A percentile compares a stretch with the other conserved stretches of the same genome.
phyloP scores from a whole-genome alignment of 2,329 filamentous ascomycete genomes.

The Apiospora rasikravindrae region DNA sequence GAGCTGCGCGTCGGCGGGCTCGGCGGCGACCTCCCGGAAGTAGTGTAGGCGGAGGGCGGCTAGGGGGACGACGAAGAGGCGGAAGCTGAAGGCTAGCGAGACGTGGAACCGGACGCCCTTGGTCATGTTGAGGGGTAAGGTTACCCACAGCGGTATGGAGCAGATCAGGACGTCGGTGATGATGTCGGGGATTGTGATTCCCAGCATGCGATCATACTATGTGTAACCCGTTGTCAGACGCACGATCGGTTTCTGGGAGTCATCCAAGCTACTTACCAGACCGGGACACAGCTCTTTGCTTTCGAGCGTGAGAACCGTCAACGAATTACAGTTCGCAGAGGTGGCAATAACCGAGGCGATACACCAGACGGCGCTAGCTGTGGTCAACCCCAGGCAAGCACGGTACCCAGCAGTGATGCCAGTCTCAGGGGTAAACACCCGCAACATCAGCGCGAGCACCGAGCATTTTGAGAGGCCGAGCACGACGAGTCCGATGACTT shows the following conservation, averaged over 20 bases:
- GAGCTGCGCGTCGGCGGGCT: constrained; percentile 26
- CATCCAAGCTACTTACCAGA: constrained; percentile 20
- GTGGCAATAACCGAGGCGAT: constrained; percentile 21
- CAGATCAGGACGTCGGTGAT: constrained; percentile 28
- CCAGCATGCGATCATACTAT: constrained; percentile 15
- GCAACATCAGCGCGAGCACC: constrained; percentile 26
- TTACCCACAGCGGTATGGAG: constrained; percentile 25
- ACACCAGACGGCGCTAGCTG: constrained; percentile 24
- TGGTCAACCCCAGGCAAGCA: constrained; percentile 24
- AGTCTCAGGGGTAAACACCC: constrained; percentile 26
- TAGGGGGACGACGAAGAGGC: constrained; percentile 27
- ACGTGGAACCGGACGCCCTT: constrained; percentile 27
- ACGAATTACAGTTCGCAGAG: constrained; percentile 19
- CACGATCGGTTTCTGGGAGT: too few relatives aligned
- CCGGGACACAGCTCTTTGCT: constrained; percentile 21
- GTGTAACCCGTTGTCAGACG: too few relatives aligned
- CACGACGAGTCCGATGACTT: constrained; percentile 22
- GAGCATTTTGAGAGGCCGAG: constrained; percentile 29
- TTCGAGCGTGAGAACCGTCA: constrained; percentile 18
- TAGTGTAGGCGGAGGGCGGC: constrained; percentile 24
- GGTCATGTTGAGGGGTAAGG: constrained; percentile 28
- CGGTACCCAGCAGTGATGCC: constrained; percentile 21
- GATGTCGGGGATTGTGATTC: constrained; percentile 19
- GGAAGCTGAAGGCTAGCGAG: constrained; percentile 30
- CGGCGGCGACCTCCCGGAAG: constrained; percentile 23